Base-by-base conservation (phyloP, 1,284 basidiomycete genomes). In the Puccinia polysora region DNA sequence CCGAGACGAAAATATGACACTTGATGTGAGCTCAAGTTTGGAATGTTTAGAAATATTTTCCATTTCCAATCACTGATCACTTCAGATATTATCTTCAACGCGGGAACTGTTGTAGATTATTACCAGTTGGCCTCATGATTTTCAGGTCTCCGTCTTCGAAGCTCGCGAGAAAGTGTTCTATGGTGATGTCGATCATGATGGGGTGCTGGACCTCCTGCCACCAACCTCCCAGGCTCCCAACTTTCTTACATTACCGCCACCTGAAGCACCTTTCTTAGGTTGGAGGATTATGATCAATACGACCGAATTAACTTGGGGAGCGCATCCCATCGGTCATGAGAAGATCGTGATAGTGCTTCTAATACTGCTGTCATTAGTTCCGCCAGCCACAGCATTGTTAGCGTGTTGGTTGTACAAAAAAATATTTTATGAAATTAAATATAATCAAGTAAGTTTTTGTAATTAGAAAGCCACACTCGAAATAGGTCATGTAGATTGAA, bases 401-500 rank as follows among this genome's bases (percentile, higher is more conserved):
- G 90, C 91, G 7, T 90, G 90, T 43, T 79, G 87, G 65, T 81
- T 91, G 81, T 95, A 94, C 85, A 89, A 91, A 86, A 91, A 89
- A 87, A 88, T 88, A 12, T 95, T 95, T 85, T 95, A 95, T 79
- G 89, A 90, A 28, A 93, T 95, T 83, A 91, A 86, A 80, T 87
- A 91, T 83, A 95, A 95, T 82, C 87, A 88, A 80, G 69, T 71
- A 34, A 63, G 58, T 23, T 40, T 14, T 25, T 34, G 14, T 30
- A 20, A 40, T 59, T 23, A 15, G 15, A 25, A 23, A 59, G 25
- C 8, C 30, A 18, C 12, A 15, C 20, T 12, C 12, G 6, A 20
- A 23, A 23, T 45, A 45, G 10, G 50, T 49, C 10, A 50, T 18
- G 5, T 36, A 49, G 18, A 59, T 43, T 40, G 28, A 20, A 32